A percentile compares a stretch with the other conserved stretches of the same genome.
Evolutionary conservation across 306 rosid species (phyloP).

Genomic region (Amphicarpaea edgeworthii): DNA sequence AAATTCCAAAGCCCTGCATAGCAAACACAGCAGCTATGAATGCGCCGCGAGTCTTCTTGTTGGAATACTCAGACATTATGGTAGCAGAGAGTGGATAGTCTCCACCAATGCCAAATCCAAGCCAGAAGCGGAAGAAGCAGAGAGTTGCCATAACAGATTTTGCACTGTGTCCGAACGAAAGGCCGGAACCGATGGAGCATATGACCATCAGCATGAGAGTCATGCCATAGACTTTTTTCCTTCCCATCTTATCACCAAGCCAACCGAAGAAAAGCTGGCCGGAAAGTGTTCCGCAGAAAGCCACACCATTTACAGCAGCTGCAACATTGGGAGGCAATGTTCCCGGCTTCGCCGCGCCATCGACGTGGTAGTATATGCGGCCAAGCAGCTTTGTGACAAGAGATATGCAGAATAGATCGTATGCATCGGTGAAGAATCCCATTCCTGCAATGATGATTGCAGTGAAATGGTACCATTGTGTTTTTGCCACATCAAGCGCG

Average conservation of each 20-base stretch:
- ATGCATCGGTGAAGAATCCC: slow-evolving; percentile 95
- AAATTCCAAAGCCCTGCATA: slow-evolving; percentile 87
- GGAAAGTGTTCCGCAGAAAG: slow-evolving; percentile 74
- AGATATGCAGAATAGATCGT: slow-evolving; percentile 77
- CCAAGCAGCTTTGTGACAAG: slow-evolving; percentile 85
- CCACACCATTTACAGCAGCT: slow-evolving; percentile 90
- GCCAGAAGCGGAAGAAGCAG: slow-evolving; percentile 87
- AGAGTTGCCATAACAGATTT: slow-evolving; percentile 76
- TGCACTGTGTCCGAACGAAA: slow-evolving; percentile 71
- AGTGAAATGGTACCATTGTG: slow-evolving; percentile 88
- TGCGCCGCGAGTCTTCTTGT: slow-evolving; percentile 84
- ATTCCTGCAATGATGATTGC: slow-evolving; percentile 86
- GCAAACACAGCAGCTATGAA: slow-evolving; percentile 89
- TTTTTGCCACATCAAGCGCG: slow-evolving; percentile 78
- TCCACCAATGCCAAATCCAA: slow-evolving; percentile 86
- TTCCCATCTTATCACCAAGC: slow-evolving; percentile 83
- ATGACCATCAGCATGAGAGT: slow-evolving; percentile 80
- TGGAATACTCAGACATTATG: slow-evolving; percentile 85
- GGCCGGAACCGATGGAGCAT: slow-evolving; percentile 75
- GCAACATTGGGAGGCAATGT: slow-evolving; percentile 79
- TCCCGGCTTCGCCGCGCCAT: slow-evolving; percentile 67
- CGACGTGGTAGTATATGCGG: slow-evolving; percentile 76
- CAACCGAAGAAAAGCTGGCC: slow-evolving; percentile 88
- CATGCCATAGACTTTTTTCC: slow-evolving; percentile 78
- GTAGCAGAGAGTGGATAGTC: slow-evolving; percentile 88